Evolutionary conservation across 495 filamentous ascomycete species (phyloP), one percentile per base, ranked within the genome.

Genomic region (Daldinia decipiens): DNA sequence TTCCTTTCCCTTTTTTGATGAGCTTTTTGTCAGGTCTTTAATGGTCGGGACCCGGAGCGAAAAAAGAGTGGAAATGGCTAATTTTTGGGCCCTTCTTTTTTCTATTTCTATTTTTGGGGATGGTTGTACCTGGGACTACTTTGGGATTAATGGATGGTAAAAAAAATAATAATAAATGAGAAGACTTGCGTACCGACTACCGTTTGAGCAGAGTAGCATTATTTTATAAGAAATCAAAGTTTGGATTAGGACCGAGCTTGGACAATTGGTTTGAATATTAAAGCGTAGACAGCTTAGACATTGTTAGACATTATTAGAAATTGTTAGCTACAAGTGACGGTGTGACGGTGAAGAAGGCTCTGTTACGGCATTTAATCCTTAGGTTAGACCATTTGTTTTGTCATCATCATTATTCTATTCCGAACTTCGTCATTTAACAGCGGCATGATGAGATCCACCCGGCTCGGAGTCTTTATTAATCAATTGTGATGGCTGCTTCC

Each of bases 391-490:
- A 54, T 17, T 54, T 54, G 50, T 56, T 73, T 73, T 72, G 70
- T 72, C 65, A 72, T 74, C 67, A 66, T 53, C 13, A 64, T 67
- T 58, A n/a, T 56, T 52, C 8, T 54, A 47, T 15, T 40, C 70
- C 70, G 70, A 73, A 50, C 43, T 65, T 70, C 67, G 67, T 70
- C 71, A 74, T 74, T 74, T 60, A 29, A 50, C 19, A 54, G 59
- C 67, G 67, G 71, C 15, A 74, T 74, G 71, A 70, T 62, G 70
- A 70, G 59, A 70, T 74, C 62, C 67, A 73, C 60, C 64, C 59
- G 64, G 55, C 50, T 57, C 56, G 67, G 67, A 24, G 27, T 4
- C 24, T 26, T 65, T 55, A 59, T 13, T 62, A 51, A 65, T 39
- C 61, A 45, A 21, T 26, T 43, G 34, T 19, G 19, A 0, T 47